These are phyloP conservation scores for Penicillium samsonianum DNA, from an alignment of 495 filamentous ascomycete species.

Conservation along the genomic window DNA sequence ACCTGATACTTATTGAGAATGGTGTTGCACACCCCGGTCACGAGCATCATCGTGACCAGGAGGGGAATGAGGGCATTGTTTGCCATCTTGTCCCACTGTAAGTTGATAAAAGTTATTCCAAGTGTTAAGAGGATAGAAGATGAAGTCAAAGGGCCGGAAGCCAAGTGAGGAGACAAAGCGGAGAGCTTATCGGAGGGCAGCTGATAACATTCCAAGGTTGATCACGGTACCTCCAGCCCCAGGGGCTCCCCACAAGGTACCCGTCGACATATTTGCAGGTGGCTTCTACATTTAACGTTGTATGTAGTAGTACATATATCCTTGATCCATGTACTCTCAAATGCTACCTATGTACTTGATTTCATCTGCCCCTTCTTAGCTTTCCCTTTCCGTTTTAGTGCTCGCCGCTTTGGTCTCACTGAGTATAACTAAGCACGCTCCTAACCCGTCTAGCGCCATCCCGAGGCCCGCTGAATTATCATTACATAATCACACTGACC, in stretches of 20 bases:
- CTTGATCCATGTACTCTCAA: not conserved
- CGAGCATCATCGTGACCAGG: slow-evolving; percentile 89
- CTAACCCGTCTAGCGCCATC: too few species aligned
- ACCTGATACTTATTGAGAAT: slow-evolving; percentile 96
- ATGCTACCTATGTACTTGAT: too few species aligned
- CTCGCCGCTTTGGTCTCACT: too few species aligned
- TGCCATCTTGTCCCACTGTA: slow-evolving; percentile 43
- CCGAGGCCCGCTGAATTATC: too few species aligned
- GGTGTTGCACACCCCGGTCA: slow-evolving; percentile 93
- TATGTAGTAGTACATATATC: too few species aligned
- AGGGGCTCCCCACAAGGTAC: not conserved
- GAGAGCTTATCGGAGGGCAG: slow-evolving; percentile 11
- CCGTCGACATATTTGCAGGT: too few species aligned
- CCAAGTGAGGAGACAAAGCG: slow-evolving; percentile 18
- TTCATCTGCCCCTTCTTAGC: too few species aligned
- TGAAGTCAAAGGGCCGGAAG: slow-evolving; percentile 4
- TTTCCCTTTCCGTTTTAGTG: too few species aligned
- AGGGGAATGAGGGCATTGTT: slow-evolving; percentile 70
- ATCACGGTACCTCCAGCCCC: slow-evolving; percentile 11
- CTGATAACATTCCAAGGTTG: slow-evolving; percentile 17
- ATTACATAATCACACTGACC: too few species aligned
- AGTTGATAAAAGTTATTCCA: not conserved
- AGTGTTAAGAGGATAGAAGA: not conserved
- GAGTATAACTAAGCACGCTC: too few species aligned
- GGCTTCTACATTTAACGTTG: not conserved